Percentiles rank a stretch among this genome's conserved stretches.
phyloP scores from a whole-genome alignment of 2,329 filamentous ascomycete genomes.

The Botrytis aclada region DNA sequence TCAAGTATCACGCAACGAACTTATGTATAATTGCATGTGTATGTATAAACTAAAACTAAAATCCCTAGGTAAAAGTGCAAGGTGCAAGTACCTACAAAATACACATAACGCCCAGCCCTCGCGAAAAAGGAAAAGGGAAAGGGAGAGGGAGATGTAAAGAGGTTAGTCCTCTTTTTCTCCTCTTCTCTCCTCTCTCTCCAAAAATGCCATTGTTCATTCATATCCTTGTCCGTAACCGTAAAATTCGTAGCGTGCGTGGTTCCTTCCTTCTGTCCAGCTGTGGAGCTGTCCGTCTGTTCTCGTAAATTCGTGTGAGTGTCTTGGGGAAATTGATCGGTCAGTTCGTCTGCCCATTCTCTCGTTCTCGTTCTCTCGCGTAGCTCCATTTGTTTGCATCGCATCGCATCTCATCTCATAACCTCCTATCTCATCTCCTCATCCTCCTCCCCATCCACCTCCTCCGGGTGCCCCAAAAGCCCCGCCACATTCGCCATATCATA shows the following conservation, averaged over 20 bases:
- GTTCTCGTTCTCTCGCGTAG: too few relatives aligned
- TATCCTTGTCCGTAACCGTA: neutral
- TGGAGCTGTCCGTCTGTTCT: neutral
- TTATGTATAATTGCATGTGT: neutral
- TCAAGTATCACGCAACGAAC: too few relatives aligned
- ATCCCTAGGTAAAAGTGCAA: too few relatives aligned
- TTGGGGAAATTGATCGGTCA: neutral
- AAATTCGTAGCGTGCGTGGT: neutral
- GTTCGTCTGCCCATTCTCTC: too few relatives aligned
- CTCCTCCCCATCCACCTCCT: conserved; percentile 58
- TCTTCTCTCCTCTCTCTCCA: neutral
- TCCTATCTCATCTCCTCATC: conserved; percentile 43
- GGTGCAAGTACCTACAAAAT: neutral
- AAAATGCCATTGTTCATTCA: neutral
- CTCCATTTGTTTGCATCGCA: neutral
- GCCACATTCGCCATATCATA: conserved; percentile 99
- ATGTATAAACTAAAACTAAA: too few relatives aligned
- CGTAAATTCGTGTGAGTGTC: neutral
- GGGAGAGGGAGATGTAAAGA: neutral
- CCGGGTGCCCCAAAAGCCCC: conserved; percentile 74
- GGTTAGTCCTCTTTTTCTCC: neutral
- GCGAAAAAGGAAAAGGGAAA: too few relatives aligned
- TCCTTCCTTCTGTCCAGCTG: neutral
- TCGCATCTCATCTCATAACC: neutral
- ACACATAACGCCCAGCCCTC: neutral